Evolutionary conservation across 2,329 filamentous ascomycete genomes (phyloP).

Genomic region (Pseudogymnoascus sp.): DNA sequence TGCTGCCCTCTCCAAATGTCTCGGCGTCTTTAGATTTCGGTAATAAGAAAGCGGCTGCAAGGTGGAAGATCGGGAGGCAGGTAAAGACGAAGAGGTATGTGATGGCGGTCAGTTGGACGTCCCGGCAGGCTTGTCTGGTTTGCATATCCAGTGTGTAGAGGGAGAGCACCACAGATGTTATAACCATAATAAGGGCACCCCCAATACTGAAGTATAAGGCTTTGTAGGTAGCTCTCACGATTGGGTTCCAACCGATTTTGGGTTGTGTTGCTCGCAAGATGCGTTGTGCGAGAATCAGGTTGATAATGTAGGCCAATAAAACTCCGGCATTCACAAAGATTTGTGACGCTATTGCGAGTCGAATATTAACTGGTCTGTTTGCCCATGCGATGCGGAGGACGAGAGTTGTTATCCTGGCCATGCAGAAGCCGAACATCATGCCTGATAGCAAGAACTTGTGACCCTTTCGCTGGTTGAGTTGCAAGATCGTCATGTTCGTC

Average conservation of each 20-base stretch:
- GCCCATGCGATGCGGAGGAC: slow-evolving; percentile 48
- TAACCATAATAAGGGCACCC: slow-evolving; percentile 55
- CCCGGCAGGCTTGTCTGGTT: slow-evolving; percentile 44
- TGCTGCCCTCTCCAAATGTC: slow-evolving; percentile 57
- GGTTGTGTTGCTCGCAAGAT: slow-evolving; percentile 66
- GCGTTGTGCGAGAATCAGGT: slow-evolving; percentile 58
- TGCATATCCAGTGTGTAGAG: slow-evolving; percentile 54
- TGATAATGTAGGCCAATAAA: slow-evolving; percentile 65
- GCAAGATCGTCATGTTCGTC: slow-evolving; percentile 49
- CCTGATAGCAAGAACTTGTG: slow-evolving; percentile 53
- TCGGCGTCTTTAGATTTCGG: slow-evolving; percentile 39
- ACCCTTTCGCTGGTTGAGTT: slow-evolving; percentile 39
- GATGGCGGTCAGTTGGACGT: slow-evolving; percentile 54
- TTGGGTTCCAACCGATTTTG: slow-evolving; percentile 56
- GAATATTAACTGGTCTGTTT: slow-evolving; percentile 34
- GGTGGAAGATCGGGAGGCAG: slow-evolving; percentile 55
- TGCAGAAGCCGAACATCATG: slow-evolving; percentile 49
- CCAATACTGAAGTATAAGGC: slow-evolving; percentile 40
- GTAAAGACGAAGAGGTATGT: slow-evolving; percentile 57
- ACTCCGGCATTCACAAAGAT: slow-evolving; percentile 32
- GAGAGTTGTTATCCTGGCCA: slow-evolving; percentile 42
- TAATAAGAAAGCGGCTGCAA: slow-evolving; percentile 39
- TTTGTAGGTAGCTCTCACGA: slow-evolving; percentile 44
- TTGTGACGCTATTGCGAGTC: slow-evolving; percentile 13
- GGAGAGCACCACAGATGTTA: slow-evolving; percentile 54